Conservation (phyloP, 2,329 filamentous ascomycete species). For the Aspergillus viridinutans region DNA sequence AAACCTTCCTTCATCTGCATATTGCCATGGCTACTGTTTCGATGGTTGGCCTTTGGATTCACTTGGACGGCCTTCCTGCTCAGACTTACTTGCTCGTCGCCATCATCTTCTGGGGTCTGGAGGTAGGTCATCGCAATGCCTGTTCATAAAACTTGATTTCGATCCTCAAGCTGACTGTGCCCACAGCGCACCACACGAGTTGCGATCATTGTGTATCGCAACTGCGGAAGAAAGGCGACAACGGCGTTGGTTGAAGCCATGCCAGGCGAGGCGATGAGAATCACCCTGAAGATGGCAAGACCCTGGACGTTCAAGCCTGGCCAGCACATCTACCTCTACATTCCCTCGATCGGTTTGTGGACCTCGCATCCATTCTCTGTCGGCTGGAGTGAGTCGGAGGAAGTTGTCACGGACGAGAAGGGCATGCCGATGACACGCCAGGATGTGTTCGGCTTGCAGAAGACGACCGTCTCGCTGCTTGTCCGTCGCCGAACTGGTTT, state of each 20-base stretch:
- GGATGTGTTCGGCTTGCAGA: conserved; percentile 49
- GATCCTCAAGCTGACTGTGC: conserved; percentile 7
- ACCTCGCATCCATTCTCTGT: conserved; percentile 76
- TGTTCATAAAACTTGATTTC: neutral
- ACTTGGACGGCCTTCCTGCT: conserved; percentile 68
- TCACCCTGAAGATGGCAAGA: conserved; percentile 66
- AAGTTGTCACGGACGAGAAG: conserved; percentile 42
- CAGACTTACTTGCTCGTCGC: conserved; percentile 70
- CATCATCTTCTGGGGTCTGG: conserved; percentile 70
- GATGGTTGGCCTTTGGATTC: conserved; percentile 71
- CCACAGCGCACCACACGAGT: conserved; percentile 56
- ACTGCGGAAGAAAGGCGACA: conserved; percentile 56
- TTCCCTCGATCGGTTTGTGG: conserved; percentile 62
- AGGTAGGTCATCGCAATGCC: conserved; percentile 38
- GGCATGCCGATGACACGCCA: conserved; percentile 44
- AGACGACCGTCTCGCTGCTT: conserved; percentile 69
- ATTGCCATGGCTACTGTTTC: conserved; percentile 67
- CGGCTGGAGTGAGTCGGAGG: conserved; percentile 63
- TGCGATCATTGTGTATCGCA: conserved; percentile 60
- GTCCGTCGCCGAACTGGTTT: conserved; percentile 85
- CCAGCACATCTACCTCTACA: conserved; percentile 70
- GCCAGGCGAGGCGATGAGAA: conserved; percentile 65
- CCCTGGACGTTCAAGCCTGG: conserved; percentile 64
- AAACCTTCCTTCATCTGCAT: conserved; percentile 87
- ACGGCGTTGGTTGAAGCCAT: conserved; percentile 64